Evolutionary conservation across 164 flowering plant species (phyloP).

Genomic region (Aristolochia contorta): DNA sequence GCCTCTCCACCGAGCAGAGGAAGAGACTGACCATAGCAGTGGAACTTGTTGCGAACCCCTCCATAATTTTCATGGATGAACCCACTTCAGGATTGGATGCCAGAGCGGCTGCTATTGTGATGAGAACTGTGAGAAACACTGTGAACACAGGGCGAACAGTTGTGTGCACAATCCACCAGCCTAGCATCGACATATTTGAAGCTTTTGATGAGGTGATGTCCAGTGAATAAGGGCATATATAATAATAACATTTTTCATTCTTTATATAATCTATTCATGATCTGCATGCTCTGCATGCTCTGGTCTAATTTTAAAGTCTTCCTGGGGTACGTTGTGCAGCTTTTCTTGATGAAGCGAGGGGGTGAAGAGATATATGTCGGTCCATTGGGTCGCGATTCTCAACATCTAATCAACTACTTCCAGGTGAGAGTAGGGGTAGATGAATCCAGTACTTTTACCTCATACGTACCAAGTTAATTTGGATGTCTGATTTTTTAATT

Average conservation of each 20-base stretch:
- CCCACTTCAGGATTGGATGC: slow-evolving; percentile 58
- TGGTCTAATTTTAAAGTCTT: background rate
- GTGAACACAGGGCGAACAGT: slow-evolving; percentile 51
- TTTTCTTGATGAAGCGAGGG: slow-evolving; percentile 40
- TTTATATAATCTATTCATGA: background rate
- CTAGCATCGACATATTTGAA: slow-evolving; percentile 58
- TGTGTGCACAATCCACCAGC: slow-evolving; percentile 61
- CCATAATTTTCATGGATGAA: slow-evolving; percentile 52
- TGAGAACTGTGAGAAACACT: slow-evolving; percentile 48
- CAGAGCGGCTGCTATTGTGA: slow-evolving; percentile 55
- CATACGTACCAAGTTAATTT: background rate
- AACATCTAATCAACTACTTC: slow-evolving; percentile 34
- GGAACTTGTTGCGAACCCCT: slow-evolving; percentile 51
- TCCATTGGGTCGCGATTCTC: slow-evolving; percentile 28
- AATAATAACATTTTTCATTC: background rate
- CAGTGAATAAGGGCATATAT: background rate
- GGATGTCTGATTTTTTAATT: background rate
- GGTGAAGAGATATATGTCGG: slow-evolving; percentile 36
- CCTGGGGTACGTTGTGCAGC: slow-evolving; percentile 25
- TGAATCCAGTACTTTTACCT: background rate
- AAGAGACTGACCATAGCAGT: slow-evolving; percentile 50
- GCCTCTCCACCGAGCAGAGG: slow-evolving; percentile 50
- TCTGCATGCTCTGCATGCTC: too few relatives aligned
- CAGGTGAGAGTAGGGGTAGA: slow-evolving; percentile 29
- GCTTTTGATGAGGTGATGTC: slow-evolving; percentile 49